phyloP scores from a whole-genome alignment of 495 filamentous ascomycete genomes.

The Aspergillus sclerotioniger region DNA sequence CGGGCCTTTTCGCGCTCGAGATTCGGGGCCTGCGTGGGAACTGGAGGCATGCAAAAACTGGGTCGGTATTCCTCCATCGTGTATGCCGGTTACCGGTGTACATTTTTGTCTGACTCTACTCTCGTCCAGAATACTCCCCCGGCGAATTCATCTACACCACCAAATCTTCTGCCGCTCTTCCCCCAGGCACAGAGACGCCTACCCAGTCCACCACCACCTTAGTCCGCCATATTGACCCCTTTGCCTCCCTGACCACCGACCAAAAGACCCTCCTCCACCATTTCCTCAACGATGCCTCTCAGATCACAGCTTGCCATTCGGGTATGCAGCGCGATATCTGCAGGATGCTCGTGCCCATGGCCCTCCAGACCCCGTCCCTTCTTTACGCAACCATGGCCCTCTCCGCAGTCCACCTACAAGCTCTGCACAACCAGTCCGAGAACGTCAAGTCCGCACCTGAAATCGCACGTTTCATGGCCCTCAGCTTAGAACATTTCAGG shows the following conservation, averaged over 20 bases:
- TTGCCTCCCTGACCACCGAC: constrained; percentile 37
- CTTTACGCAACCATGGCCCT: constrained; percentile 47
- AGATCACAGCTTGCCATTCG: constrained; percentile 44
- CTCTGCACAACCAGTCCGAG: constrained; percentile 42
- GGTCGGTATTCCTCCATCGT: constrained; percentile 24
- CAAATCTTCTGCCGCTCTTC: constrained; percentile 20
- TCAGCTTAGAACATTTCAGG: constrained; percentile 46
- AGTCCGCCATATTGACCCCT: constrained; percentile 38
- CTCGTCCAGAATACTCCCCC: constrained; percentile 42
- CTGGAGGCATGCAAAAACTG: constrained; percentile 44
- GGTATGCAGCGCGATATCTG: constrained; percentile 49
- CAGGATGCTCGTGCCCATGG: constrained; percentile 48
- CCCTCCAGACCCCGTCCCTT: constrained; percentile 45
- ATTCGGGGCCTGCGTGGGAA: constrained; percentile 45
- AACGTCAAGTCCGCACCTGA: constrained; percentile 44
- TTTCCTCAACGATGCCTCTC: constrained; percentile 47
- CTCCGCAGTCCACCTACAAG: constrained; percentile 48
- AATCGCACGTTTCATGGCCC: constrained; percentile 44
- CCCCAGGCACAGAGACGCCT: neutral
- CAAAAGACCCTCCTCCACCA: constrained; percentile 45
- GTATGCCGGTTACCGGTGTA: neutral
- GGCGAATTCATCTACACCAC: constrained; percentile 49
- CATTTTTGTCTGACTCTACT: neutral
- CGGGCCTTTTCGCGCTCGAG: constrained; percentile 45
- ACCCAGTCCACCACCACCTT: constrained; percentile 29